Evolutionary conservation across 2,329 filamentous ascomycete genomes (phyloP).

Genomic region (Epichloe sibirici): DNA sequence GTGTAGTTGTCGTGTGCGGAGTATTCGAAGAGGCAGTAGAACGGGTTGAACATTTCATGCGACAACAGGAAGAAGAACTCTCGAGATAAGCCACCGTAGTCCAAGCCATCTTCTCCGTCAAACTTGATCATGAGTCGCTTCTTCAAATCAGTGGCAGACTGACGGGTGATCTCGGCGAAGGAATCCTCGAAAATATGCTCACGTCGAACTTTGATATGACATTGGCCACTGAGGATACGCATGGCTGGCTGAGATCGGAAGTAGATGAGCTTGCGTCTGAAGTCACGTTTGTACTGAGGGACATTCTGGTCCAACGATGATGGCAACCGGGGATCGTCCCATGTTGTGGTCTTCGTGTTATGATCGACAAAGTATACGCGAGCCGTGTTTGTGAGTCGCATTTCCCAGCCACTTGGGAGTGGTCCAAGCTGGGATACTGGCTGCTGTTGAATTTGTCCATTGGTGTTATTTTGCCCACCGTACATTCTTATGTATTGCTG

Average conservation of each 20-base stretch:
- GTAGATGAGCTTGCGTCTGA: constrained; percentile 95
- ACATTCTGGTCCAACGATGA: constrained; percentile 97
- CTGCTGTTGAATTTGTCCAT: constrained; percentile 87
- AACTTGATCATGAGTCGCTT: constrained; percentile 99
- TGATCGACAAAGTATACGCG: constrained; percentile 98
- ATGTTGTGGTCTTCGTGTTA: constrained; percentile 98
- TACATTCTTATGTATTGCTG: constrained; percentile 99
- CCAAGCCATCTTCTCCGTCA: constrained; percentile 92
- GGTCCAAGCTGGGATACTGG: constrained; percentile 94
- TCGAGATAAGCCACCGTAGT: constrained; percentile 93
- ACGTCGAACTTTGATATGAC: constrained; percentile 92
- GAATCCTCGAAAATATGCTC: constrained; percentile 98
- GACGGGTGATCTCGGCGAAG: constrained; percentile 95
- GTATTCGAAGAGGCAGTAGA: constrained; percentile 99
- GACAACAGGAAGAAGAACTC: constrained; percentile 99
- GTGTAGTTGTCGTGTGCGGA: constrained; percentile 99
- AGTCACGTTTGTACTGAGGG: constrained; percentile 98
- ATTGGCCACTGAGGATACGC: constrained; percentile 89
- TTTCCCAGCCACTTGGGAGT: constrained; percentile 95
- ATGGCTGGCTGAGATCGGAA: constrained; percentile 96
- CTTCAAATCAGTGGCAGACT: constrained; percentile 91
- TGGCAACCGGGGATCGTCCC: constrained; percentile 91
- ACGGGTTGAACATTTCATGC: constrained; percentile 99
- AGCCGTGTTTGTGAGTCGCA: constrained; percentile 96
- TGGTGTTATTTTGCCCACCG: constrained; percentile 70